Base-by-base conservation (phyloP, 352 stramenopile genomes). In the Elongisporangium prolatum region DNA sequence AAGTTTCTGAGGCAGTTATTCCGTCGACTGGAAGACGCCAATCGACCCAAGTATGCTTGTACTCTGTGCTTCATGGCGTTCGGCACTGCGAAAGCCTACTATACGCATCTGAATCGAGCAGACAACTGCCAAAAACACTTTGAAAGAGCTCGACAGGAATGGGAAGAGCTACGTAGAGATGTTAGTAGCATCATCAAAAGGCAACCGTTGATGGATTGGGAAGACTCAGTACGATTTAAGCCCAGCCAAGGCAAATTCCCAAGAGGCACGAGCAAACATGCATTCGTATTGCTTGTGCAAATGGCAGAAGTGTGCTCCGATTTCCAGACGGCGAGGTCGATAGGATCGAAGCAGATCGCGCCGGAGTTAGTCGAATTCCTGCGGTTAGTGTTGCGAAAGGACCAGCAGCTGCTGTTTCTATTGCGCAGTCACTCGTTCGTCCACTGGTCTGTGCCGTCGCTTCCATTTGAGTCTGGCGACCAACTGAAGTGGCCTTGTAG, bases 31-130 rank as follows among this genome's bases (percentile, higher is more conserved):
- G 57, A 66, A 25, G 52, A 51, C 24, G 25, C 38, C 14, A 68
- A 72, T 21, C 20, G 37, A 16, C 71, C 71, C n/a, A 61, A 55
- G 28, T 72, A 67, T 34, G 48, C 56, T 18, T 76, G 68, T n/a
- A 49, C 65, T 21, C 72, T 65, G 68, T 76, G 71, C 21, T 57
- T 38, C 21, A 60, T 67, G 40, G 54, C 62, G 1, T 67, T 71
- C 37, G 56, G 51, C 4, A 69, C 65, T 16, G 50, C 47, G 21
- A 61, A 52, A 2, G 28, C 64, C 28, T 72, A 69, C 56, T 69
- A 64, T 28, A 61, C 68, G 16, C 71, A 80, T 53, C 22, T 24
- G 28, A 40, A 40, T 40, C 28, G 28, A 40, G 28, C 28, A 9
- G 28, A 13, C 28, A 40, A 40, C 28, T 40, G 28, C 9, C 28